These are phyloP conservation scores for Solanum piurae DNA, from an alignment of 257 asterid species.

Conservation along the genomic window DNA sequence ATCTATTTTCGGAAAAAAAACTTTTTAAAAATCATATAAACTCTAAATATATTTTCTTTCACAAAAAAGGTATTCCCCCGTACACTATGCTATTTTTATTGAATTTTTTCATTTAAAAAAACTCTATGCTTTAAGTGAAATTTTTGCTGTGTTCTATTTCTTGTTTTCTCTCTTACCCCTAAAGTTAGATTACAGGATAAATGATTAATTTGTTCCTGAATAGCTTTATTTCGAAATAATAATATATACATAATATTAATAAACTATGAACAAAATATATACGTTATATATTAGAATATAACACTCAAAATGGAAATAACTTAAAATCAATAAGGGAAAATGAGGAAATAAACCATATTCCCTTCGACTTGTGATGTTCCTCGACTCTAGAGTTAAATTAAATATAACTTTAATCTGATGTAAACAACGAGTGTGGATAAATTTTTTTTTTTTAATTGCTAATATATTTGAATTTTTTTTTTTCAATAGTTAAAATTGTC, in stretches of 20 bases:
- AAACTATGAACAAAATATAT: neutral
- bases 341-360: neutral
- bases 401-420: neutral
- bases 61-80: neutral
- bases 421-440: fast-evolving
- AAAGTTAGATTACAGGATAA: neutral
- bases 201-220: neutral
- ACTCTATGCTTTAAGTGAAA: neutral
- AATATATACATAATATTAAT: neutral
- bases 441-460: neutral
- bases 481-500: neutral
- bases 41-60: neutral
- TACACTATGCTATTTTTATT: neutral
- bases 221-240: neutral
- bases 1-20: neutral
- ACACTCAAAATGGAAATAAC: neutral
- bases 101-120: no score
- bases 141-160: no score
- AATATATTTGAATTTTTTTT: neutral
- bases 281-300: neutral
- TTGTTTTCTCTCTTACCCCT: no score
- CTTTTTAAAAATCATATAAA: neutral
- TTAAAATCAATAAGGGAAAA: neutral
- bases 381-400: neutral
- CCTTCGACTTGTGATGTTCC: neutral